Percentiles rank a stretch among this genome's conserved stretches.
Evolutionary conservation across 1,284 basidiomycete genomes (phyloP).

Genomic region (Volvariella volvacea): DNA sequence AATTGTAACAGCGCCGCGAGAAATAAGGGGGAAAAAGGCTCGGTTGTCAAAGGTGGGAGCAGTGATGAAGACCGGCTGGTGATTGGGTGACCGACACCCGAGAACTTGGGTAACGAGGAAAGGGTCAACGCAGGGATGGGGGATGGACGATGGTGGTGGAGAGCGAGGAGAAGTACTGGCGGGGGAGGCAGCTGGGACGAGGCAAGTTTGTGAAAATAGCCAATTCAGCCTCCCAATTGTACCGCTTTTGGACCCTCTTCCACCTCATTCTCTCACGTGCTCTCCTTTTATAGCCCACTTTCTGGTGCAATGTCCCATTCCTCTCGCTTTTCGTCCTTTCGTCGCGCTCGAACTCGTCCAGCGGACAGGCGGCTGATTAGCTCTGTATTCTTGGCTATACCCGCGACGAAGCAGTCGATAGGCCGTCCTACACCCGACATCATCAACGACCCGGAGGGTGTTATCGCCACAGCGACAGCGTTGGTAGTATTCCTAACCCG

Average conservation of each 20-base stretch:
- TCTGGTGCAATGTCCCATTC: background rate
- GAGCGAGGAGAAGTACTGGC: constrained; percentile 1
- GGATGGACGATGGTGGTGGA: background rate
- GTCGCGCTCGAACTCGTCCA: no score
- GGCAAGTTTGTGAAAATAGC: background rate
- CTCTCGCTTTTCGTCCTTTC: no score
- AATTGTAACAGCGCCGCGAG: constrained; percentile 1
- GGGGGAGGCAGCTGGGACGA: background rate
- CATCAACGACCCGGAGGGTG: no score
- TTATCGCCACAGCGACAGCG: no score
- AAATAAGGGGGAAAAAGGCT: constrained; percentile 9
- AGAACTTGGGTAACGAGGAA: constrained; percentile 2
- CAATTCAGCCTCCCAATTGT: background rate
- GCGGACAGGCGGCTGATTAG: no score
- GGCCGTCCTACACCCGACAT: no score
- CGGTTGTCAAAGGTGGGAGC: constrained; percentile 18
- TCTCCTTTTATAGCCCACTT: background rate
- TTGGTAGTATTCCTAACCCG: no score
- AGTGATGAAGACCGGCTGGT: constrained; percentile 13
- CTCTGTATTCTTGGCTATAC: no score
- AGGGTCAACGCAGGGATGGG: no score
- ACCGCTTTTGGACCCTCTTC: background rate
- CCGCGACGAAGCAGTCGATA: no score
- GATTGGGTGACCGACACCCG: constrained; percentile 14
- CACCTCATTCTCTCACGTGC: background rate